These are phyloP conservation scores for Elsinoe perseae DNA, from an alignment of 2,329 filamentous ascomycete species.

Conservation along the genomic window DNA sequence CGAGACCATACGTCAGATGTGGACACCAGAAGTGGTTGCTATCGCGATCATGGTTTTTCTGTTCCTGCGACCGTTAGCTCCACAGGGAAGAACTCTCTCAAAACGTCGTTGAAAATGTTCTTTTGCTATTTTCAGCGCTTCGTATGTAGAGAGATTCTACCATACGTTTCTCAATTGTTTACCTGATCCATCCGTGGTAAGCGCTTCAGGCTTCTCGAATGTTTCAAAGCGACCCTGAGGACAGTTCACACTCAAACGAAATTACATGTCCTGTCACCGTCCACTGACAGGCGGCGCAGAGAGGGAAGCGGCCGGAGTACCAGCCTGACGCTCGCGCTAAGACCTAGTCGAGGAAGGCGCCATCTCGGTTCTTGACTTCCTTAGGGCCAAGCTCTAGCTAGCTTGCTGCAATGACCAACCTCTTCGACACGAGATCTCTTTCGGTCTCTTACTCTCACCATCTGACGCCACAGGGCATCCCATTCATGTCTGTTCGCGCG, in stretches of 20 bases:
- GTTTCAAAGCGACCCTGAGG: background rate
- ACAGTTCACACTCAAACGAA: conserved; percentile 9
- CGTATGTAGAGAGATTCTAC: background rate
- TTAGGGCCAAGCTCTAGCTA: conserved; percentile 8
- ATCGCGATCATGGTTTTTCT: conserved; percentile 6
- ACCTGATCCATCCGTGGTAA: background rate
- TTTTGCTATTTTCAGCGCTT: background rate
- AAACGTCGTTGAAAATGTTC: background rate
- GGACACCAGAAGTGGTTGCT: conserved; percentile 3
- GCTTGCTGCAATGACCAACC: conserved; percentile 11
- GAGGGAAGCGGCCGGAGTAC: conserved; percentile 2
- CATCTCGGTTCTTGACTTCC: conserved; percentile 12
- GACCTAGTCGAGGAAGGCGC: background rate
- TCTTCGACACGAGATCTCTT: conserved; percentile 12
- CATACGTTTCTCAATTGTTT: background rate
- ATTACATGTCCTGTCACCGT: conserved; percentile 1
- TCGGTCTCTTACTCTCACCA: conserved; percentile 8
- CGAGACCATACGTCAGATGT: conserved; percentile 15
- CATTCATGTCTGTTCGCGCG: conserved; percentile 10
- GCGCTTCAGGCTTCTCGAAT: background rate
- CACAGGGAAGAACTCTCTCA: background rate
- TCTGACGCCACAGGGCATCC: conserved; percentile 9
- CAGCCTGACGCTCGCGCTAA: background rate
- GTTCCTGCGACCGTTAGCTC: conserved; percentile 9
- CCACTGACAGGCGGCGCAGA: conserved; percentile 9